These are phyloP conservation scores for Suillus spraguei DNA, from an alignment of 768 basidiomycete species.

Conservation along the genomic window DNA sequence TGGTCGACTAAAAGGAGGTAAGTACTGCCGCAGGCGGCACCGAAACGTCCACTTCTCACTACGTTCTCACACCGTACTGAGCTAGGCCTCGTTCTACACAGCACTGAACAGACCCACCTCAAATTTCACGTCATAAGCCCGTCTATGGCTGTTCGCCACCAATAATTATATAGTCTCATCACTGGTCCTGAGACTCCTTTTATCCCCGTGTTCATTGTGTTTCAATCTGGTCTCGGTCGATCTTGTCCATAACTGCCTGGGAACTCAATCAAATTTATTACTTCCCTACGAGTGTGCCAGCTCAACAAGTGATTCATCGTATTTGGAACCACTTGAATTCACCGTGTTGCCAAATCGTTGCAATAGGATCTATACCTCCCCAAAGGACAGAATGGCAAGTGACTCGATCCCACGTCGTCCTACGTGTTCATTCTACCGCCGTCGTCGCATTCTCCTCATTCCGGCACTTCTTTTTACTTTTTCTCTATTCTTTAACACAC, in stretches of 20 bases:
- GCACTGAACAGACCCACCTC: neutral
- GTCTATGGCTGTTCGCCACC: neutral
- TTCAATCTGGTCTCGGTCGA: neutral
- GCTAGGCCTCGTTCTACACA: neutral
- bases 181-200: slow-evolving; percentile 1
- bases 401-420: neutral
- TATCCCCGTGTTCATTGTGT: neutral
- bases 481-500: slow-evolving; percentile 41
- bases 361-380: neutral
- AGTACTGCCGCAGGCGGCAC: neutral
- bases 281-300: neutral
- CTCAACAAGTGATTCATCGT: neutral
- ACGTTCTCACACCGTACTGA: too few species aligned
- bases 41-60: neutral
- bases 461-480: slow-evolving; percentile 37
- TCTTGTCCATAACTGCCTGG: neutral
- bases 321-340: neutral
- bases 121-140: neutral
- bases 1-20: neutral
- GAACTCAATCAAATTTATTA: slow-evolving; percentile 2
- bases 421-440: slow-evolving; percentile 32
- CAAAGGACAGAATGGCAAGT: neutral
- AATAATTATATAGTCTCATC: neutral
- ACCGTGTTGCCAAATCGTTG: neutral
- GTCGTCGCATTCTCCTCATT: slow-evolving; percentile 49